Conservation (phyloP, 1,284 basidiomycete genomes). For the Trichosporon ovoides region DNA sequence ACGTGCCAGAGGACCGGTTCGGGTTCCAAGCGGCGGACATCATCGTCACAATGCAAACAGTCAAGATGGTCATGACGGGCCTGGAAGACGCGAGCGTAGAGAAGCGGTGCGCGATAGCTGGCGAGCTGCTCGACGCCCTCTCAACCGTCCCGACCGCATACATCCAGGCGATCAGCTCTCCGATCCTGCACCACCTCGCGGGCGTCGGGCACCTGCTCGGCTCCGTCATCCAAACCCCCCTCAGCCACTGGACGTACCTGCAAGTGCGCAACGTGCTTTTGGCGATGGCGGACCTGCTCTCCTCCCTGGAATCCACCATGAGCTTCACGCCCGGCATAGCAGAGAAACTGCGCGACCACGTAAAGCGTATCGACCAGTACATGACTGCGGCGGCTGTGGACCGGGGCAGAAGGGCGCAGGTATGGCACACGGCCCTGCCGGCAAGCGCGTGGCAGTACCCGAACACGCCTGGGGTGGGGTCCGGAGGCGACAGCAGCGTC, state of each 20-base stretch:
- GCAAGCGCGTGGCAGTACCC: constrained; percentile 8
- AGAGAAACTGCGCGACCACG: constrained; percentile 36
- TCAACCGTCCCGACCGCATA: constrained; percentile 41
- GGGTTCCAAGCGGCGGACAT: constrained; percentile 45
- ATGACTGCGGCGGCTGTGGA: constrained; percentile 39
- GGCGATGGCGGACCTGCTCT: constrained; percentile 39
- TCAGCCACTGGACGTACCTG: constrained; percentile 41
- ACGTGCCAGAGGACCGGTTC: constrained; percentile 34
- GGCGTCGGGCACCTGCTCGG: constrained; percentile 48
- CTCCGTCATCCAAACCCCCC: constrained; percentile 39
- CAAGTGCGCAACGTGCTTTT: constrained; percentile 42
- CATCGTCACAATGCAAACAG: constrained; percentile 42
- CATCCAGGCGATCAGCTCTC: constrained; percentile 39
- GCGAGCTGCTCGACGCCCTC: constrained; percentile 44
- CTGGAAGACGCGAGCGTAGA: constrained; percentile 37
- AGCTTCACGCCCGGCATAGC: constrained; percentile 32
- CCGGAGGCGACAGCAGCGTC: neutral
- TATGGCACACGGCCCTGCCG: constrained; percentile 19
- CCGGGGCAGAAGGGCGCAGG: constrained; percentile 13
- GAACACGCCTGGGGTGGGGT: neutral
- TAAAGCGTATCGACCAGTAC: constrained; percentile 42
- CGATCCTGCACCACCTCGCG: constrained; percentile 44
- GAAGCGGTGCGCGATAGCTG: constrained; percentile 42
- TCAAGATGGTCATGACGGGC: constrained; percentile 45
- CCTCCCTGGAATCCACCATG: constrained; percentile 33